Evolutionary conservation across 495 filamentous ascomycete genomes (phyloP).

Genomic region (Penicillium goetzii): DNA sequence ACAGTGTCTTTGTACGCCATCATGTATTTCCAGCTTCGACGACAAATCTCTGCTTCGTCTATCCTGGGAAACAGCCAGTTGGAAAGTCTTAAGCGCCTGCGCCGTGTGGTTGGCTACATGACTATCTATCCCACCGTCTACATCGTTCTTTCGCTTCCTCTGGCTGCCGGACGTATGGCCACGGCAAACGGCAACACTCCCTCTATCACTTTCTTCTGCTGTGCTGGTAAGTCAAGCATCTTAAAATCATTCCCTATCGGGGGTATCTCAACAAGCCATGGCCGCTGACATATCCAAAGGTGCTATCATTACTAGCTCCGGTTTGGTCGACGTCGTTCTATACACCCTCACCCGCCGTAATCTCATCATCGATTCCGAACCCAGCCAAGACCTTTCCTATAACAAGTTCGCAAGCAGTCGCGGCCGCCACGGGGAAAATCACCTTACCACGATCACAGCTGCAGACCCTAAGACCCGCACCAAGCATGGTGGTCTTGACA

Average conservation of each 20-base stretch:
- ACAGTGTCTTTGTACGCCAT: conserved; percentile 67
- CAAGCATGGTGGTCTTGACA: conserved; percentile 25
- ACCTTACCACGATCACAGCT: conserved; percentile 42
- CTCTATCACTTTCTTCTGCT: conserved; percentile 63
- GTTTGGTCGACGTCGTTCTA: conserved; percentile 72
- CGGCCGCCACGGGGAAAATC: conserved; percentile 35
- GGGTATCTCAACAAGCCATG: neutral
- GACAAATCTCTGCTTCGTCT: conserved; percentile 46
- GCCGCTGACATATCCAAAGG: conserved; percentile 29
- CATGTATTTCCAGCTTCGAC: conserved; percentile 64
- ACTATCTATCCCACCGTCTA: conserved; percentile 78
- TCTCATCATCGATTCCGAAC: conserved; percentile 49
- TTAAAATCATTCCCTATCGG: neutral
- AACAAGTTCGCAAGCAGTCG: conserved; percentile 41
- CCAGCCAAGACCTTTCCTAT: conserved; percentile 44
- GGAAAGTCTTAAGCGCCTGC: conserved; percentile 45
- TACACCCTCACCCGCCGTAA: conserved; percentile 69
- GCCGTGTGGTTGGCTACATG: conserved; percentile 65
- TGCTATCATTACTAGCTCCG: conserved; percentile 72
- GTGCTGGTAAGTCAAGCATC: conserved; percentile 48
- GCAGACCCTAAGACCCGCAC: conserved; percentile 36
- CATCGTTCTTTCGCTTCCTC: conserved; percentile 68
- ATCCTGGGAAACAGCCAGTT: conserved; percentile 43
- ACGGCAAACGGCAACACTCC: conserved; percentile 60
- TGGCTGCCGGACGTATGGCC: conserved; percentile 70